phyloP scores from a whole-genome alignment of 2,329 filamentous ascomycete species.

The Fusarium sp. region DNA sequence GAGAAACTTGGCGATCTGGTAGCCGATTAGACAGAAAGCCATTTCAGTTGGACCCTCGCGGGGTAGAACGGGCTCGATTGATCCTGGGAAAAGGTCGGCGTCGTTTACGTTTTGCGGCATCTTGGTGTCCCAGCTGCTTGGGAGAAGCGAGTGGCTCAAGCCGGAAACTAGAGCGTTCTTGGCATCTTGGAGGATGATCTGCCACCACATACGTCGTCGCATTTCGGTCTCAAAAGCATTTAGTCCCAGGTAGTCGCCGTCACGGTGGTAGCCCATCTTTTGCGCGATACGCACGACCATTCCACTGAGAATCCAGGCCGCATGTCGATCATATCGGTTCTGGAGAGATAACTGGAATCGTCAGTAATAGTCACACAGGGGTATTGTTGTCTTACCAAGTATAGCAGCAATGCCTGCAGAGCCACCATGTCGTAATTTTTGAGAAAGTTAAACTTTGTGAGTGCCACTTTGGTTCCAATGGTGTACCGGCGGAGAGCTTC shows the following conservation, averaged over 20 bases:
- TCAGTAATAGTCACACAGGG: conserved; percentile 14
- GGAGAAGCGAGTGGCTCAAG: conserved; percentile 62
- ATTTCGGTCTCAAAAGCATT: conserved; percentile 74
- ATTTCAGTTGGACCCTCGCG: conserved; percentile 70
- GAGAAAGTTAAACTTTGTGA: conserved; percentile 66
- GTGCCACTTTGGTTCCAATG: conserved; percentile 60
- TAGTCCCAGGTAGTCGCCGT: conserved; percentile 66
- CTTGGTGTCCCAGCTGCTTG: conserved; percentile 66
- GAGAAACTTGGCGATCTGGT: conserved; percentile 62
- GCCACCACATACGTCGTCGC: conserved; percentile 75
- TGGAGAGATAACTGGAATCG: conserved; percentile 61
- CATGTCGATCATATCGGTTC: conserved; percentile 67
- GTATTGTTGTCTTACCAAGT: conserved; percentile 55
- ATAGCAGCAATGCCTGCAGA: conserved; percentile 68
- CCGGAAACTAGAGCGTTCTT: conserved; percentile 68
- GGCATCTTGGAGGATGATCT: conserved; percentile 67
- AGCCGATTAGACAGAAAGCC: conserved; percentile 64
- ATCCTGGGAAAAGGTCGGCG: conserved; percentile 64
- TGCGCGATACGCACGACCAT: conserved; percentile 71
- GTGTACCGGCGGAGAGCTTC: conserved; percentile 63
- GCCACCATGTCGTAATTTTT: conserved; percentile 67
- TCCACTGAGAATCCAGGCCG: conserved; percentile 70
- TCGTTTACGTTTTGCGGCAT: conserved; percentile 68
- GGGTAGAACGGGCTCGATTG: conserved; percentile 61
- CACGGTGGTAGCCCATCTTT: conserved; percentile 74